Conservation (phyloP, 805 yeast species). For the Candida palmyrensis region DNA sequence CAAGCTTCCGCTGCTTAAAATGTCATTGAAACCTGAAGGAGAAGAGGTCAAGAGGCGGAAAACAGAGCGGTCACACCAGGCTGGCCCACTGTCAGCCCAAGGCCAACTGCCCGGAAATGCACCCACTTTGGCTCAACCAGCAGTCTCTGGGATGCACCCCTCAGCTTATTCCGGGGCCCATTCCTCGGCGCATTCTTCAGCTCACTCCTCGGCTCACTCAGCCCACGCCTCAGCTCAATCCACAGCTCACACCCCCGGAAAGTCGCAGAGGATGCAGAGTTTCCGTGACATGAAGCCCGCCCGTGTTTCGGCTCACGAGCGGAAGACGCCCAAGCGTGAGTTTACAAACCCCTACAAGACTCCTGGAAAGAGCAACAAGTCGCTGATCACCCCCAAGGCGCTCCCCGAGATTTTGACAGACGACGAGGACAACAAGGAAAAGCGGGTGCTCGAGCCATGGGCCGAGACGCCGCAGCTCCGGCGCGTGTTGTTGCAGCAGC, state of each 20-base stretch:
- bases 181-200: neutral
- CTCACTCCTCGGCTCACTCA: no score
- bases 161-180: neutral
- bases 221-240: no score
- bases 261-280: no score
- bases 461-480: slow-evolving; percentile 35
- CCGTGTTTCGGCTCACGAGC: slow-evolving; percentile 6
- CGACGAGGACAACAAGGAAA: slow-evolving; percentile 26
- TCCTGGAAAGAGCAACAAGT: slow-evolving; percentile 9
- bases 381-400: slow-evolving; percentile 11
- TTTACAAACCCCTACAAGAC: slow-evolving; percentile 6
- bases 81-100: slow-evolving; percentile 2
- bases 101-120: neutral
- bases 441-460: slow-evolving; percentile 28
- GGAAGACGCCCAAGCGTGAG: slow-evolving; percentile 4
- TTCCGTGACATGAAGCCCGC: no score
- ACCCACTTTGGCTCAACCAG: neutral
- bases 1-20: slow-evolving; percentile 2
- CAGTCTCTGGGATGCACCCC: neutral
- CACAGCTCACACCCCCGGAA: no score
- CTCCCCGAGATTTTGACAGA: slow-evolving; percentile 40
- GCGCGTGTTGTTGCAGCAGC: slow-evolving; percentile 19
- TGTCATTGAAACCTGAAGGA: neutral
- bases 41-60: slow-evolving; percentile 5
- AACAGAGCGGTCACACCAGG: slow-evolving; percentile 1